These are phyloP conservation scores for Amanita polypyramis DNA, from an alignment of 768 basidiomycete genomes.

Conservation along the genomic window DNA sequence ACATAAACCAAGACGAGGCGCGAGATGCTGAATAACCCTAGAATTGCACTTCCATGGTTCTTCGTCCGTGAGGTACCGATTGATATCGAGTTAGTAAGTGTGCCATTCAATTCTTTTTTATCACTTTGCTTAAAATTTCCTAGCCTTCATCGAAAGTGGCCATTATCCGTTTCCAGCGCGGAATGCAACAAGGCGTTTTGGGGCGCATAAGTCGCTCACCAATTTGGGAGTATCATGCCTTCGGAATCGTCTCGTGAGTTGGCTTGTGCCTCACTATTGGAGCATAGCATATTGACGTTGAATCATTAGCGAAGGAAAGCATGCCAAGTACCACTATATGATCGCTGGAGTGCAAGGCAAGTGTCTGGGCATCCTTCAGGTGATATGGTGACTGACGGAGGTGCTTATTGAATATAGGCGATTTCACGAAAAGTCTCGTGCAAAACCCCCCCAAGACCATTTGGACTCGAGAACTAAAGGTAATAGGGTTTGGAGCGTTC, in stretches of 20 bases:
- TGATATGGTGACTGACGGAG: slow-evolving; percentile 2
- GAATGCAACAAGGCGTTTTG: slow-evolving; percentile 77
- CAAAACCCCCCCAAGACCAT: slow-evolving; percentile 56
- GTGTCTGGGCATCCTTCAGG: not conserved
- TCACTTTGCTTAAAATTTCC: slow-evolving; percentile 2
- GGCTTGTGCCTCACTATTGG: not conserved
- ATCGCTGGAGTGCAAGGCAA: slow-evolving; percentile 67
- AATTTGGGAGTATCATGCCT: slow-evolving; percentile 76
- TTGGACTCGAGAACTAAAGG: slow-evolving; percentile 79
- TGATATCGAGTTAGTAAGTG: slow-evolving; percentile 63
- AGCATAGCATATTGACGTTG: slow-evolving; percentile 4
- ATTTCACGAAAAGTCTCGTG: slow-evolving; percentile 68
- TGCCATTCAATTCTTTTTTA: not conserved
- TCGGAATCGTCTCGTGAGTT: slow-evolving; percentile 65
- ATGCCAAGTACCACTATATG: slow-evolving; percentile 72
- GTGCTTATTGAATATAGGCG: slow-evolving; percentile 29
- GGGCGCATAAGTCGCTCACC: slow-evolving; percentile 64
- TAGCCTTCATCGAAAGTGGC: slow-evolving; percentile 76
- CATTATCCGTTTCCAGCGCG: slow-evolving; percentile 67
- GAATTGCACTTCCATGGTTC: slow-evolving; percentile 66
- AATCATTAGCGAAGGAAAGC: slow-evolving; percentile 48
- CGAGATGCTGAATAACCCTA: slow-evolving; percentile 14
- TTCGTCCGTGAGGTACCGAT: slow-evolving; percentile 64
- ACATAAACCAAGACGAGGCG: not conserved
- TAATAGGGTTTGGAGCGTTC: slow-evolving; percentile 14